These are phyloP conservation scores for Collybia sordida DNA, from an alignment of 768 basidiomycete species.

Conservation along the genomic window DNA sequence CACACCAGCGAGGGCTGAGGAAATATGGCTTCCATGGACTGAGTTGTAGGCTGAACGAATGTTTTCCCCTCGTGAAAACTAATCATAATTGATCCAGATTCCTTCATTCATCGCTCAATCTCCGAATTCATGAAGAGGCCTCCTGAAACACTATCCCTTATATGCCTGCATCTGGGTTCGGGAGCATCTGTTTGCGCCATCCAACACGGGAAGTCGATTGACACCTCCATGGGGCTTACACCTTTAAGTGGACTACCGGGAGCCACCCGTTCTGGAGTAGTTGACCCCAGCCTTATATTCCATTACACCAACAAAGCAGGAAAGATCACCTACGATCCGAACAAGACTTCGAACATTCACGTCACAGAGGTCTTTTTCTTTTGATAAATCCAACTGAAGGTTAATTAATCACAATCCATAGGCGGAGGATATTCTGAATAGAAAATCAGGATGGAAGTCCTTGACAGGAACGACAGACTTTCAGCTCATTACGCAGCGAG, in stretches of 20 bases:
- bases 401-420: constrained; percentile 17
- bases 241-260: constrained; percentile 88
- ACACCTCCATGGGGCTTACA: constrained; percentile 92
- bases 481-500: constrained; percentile 55
- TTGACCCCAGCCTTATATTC: constrained; percentile 89
- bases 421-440: constrained; percentile 76
- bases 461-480: constrained; percentile 85
- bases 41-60: constrained; percentile 44
- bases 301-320: constrained; percentile 65
- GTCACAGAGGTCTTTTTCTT: constrained; percentile 45
- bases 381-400: neutral
- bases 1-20: constrained; percentile 64
- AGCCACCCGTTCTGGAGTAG: constrained; percentile 78
- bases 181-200: constrained; percentile 86
- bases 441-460: constrained; percentile 75
- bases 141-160: constrained; percentile 59
- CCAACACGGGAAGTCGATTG: constrained; percentile 67
- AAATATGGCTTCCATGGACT: constrained; percentile 95
- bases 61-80: too few relatives aligned
- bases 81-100: constrained; percentile 37
- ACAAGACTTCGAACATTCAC: constrained; percentile 42
- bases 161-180: constrained; percentile 87
- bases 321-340: constrained; percentile 54
- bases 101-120: constrained; percentile 67
- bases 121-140: constrained; percentile 58